Base-by-base conservation (phyloP, 805 yeast species). In the Candida incommunis region DNA sequence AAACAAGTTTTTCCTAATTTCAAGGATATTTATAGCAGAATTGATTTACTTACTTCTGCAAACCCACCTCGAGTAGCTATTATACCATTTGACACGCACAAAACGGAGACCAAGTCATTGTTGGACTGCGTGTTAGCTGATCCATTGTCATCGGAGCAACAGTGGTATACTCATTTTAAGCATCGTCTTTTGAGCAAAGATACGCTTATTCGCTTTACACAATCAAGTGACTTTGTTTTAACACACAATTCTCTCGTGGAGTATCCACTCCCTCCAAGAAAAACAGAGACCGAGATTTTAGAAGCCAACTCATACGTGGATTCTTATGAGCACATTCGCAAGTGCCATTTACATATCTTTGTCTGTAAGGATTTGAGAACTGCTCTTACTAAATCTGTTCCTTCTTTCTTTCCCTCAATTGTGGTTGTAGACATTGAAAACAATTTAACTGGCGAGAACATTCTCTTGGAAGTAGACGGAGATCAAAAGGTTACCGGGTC, bases 241-340 rank as follows among this genome's bases (percentile, higher is more conserved):
- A 59, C 62, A 9, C 58, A 58, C 21, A 62, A 63, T 47, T 54
- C 65, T 31, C 45, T 56, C 18, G 50, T 58, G 22, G 64, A 54
- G 41, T 61, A 49, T 42, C 56, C 59, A 7, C 46, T 54, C 20
- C 54, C 54, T 21, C 55, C 44, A 29, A 41, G 40, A 22, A 55
- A 54, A 22, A 54, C 50, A 15, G 52, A 54, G 13, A 51, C 49
- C 11, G 62, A 62, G 45, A 48, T 58, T 26, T 37, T 59, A 13
- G 66, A 62, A 46, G 63, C 51, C 25, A 51, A 52, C 23, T 55
- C 61, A 11, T 42, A 46, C 15, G 27, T 44, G 15, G 61, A 58
- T 43, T 57, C 64, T 3, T 42, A 45, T 18, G 59, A 56, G 23
- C 63, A 56, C 37, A 37, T 61, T 7, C 41, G 47, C n/a, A 44